Percentiles rank a stretch among this genome's conserved stretches.
These are phyloP conservation scores for Kodamaea jinghongensis DNA, from an alignment of 805 yeast genomes.

Conservation along the genomic window DNA sequence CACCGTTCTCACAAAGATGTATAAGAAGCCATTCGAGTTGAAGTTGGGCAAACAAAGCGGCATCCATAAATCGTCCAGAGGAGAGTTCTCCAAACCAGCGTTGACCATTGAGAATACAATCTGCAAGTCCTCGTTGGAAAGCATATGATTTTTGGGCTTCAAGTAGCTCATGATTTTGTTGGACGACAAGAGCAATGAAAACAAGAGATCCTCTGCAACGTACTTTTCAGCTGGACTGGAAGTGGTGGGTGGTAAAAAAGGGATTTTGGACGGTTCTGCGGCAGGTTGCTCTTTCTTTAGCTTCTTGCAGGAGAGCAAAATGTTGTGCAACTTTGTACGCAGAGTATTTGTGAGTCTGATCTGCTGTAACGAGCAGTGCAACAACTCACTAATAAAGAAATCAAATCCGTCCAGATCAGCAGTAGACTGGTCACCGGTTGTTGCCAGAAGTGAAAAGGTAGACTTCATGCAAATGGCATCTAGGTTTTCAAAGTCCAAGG, in stretches of 20 bases:
- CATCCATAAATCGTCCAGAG: constrained; percentile 80
- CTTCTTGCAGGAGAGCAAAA: constrained; percentile 39
- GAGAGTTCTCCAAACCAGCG: constrained; percentile 37
- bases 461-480: constrained; percentile 50
- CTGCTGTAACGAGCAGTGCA: constrained; percentile 28
- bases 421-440: background rate
- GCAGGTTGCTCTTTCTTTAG: constrained; percentile 12
- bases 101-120: constrained; percentile 69
- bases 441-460: constrained; percentile 31
- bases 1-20: constrained; percentile 63
- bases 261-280: constrained; percentile 1
- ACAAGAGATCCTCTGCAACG: constrained; percentile 52
- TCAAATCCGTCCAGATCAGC: constrained; percentile 16
- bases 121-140: constrained; percentile 80
- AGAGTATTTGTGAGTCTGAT: constrained; percentile 52
- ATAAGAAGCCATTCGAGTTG: constrained; percentile 82
- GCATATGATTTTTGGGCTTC: constrained; percentile 72
- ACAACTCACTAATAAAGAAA: constrained; percentile 27
- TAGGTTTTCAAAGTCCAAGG: constrained; percentile 69
- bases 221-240: constrained; percentile 9
- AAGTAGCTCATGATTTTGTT: constrained; percentile 66
- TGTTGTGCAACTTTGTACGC: constrained; percentile 56
- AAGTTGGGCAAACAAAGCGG: constrained; percentile 92
- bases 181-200: constrained; percentile 67
- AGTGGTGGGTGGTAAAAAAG: constrained; percentile 5